Evolutionary conservation across 116 monocot species (phyloP).

Genomic region (Zostera marina): DNA sequence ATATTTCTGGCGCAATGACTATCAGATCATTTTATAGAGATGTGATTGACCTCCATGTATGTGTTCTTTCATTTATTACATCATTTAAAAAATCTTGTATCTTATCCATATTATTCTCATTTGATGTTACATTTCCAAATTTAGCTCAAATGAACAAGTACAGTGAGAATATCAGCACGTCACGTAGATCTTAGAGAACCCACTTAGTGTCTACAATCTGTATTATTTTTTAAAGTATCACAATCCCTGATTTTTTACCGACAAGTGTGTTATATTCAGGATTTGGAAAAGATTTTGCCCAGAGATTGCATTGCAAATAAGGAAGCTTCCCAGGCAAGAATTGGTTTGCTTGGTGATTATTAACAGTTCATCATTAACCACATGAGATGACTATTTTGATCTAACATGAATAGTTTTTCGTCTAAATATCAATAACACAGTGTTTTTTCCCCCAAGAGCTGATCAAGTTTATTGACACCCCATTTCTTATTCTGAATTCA

Average conservation of each 20-base stretch:
- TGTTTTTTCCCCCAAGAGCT: slow-evolving; percentile 85
- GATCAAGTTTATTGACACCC: slow-evolving; percentile 51
- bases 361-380: neutral
- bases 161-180: no score
- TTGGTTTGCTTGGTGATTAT: neutral
- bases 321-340: slow-evolving; percentile 10
- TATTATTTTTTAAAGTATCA: neutral
- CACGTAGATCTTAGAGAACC: no score
- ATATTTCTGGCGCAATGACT: slow-evolving; percentile 43
- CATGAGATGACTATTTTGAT: neutral
- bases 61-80: neutral
- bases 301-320: slow-evolving; percentile 6
- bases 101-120: neutral
- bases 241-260: neutral
- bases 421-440: slow-evolving; percentile 14
- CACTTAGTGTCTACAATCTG: neutral
- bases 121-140: neutral
- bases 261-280: slow-evolving; percentile 2
- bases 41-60: slow-evolving; percentile 65
- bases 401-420: neutral
- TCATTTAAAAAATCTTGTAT: neutral
- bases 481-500: slow-evolving; percentile 76
- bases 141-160: no score
- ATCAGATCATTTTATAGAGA: slow-evolving; percentile 47
- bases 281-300: slow-evolving; percentile 2